Evolutionary conservation across 2,329 filamentous ascomycete species (phyloP).

Genomic region (Sporothrix globosa): DNA sequence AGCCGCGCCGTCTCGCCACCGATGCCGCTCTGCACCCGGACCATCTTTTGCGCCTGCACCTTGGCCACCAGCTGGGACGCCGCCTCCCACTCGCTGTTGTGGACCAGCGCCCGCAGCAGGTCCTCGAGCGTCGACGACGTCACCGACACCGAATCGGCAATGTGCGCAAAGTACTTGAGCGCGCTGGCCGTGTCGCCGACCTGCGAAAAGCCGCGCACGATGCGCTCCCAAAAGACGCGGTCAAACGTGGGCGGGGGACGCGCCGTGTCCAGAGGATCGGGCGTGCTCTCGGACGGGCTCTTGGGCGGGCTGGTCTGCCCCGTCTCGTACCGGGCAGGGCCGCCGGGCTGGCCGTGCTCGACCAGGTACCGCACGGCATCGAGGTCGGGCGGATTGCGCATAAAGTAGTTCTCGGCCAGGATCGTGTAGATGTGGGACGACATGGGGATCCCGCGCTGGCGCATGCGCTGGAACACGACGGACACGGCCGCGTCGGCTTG

Average conservation of each 20-base stretch:
- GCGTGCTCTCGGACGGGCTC: neutral
- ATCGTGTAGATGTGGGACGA: conserved; percentile 74
- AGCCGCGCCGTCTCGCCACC: conserved; percentile 33
- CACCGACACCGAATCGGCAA: conserved; percentile 47
- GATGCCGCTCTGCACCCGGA: conserved; percentile 33
- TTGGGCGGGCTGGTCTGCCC: neutral
- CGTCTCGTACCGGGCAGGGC: neutral
- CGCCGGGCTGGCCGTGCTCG: conserved; percentile 47
- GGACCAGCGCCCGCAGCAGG: conserved; percentile 45
- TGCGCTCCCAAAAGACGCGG: conserved; percentile 69
- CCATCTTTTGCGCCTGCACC: conserved; percentile 38
- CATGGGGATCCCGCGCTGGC: conserved; percentile 53
- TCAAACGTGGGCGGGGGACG: conserved; percentile 49
- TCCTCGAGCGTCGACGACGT: conserved; percentile 50
- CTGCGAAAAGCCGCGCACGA: conserved; percentile 67
- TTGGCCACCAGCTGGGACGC: conserved; percentile 40
- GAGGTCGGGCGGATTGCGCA: conserved; percentile 60
- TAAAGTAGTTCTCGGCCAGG: conserved; percentile 69
- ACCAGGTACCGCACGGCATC: conserved; percentile 64
- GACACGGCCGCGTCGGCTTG: conserved; percentile 55
- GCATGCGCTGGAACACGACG: conserved; percentile 66
- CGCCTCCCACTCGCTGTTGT: conserved; percentile 35
- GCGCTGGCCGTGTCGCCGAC: conserved; percentile 56
- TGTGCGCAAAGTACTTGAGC: conserved; percentile 53
- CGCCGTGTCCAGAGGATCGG: neutral